Percentiles rank a stretch among this genome's conserved stretches.
Evolutionary conservation across 495 filamentous ascomycete species (phyloP).

Genomic region (Aspergillus asperescens): DNA sequence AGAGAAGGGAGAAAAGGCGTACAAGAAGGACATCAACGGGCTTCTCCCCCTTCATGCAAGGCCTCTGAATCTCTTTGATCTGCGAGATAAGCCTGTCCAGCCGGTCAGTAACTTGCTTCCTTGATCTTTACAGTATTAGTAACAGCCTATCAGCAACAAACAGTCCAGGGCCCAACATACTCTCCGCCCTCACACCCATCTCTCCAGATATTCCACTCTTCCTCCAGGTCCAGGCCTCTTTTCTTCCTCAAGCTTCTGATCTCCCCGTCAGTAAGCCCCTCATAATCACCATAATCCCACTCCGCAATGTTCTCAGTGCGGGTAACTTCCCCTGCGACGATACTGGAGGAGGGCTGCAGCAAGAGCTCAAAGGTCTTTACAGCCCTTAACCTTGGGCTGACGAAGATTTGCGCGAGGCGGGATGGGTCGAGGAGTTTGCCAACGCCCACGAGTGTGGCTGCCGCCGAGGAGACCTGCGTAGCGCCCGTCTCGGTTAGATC

Average conservation of each 20-base stretch:
- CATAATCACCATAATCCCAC: constrained; percentile 87
- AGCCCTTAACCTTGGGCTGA: constrained; percentile 74
- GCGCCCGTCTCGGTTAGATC: constrained; percentile 70
- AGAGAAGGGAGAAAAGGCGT: background rate
- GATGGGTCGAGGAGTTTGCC: constrained; percentile 72
- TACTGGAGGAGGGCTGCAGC: constrained; percentile 46
- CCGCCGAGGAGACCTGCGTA: constrained; percentile 64
- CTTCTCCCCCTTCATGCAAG: constrained; percentile 43
- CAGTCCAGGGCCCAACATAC: background rate
- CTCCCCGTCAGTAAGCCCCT: constrained; percentile 63
- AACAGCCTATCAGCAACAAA: background rate
- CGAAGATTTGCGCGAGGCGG: constrained; percentile 68
- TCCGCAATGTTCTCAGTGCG: constrained; percentile 67
- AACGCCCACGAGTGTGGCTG: constrained; percentile 63
- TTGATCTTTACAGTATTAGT: background rate
- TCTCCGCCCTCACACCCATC: constrained; percentile 39
- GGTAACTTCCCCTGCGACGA: constrained; percentile 41
- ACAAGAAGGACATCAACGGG: constrained; percentile 52
- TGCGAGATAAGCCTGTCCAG: constrained; percentile 63
- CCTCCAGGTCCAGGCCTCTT: constrained; percentile 51
- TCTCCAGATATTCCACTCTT: constrained; percentile 72
- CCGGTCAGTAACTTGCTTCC: constrained; percentile 52
- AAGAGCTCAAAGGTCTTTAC: constrained; percentile 61
- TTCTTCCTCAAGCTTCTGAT: constrained; percentile 57
- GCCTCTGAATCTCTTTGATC: constrained; percentile 52